phyloP scores from a whole-genome alignment of 768 basidiomycete species.

The Hygrophorus russula region DNA sequence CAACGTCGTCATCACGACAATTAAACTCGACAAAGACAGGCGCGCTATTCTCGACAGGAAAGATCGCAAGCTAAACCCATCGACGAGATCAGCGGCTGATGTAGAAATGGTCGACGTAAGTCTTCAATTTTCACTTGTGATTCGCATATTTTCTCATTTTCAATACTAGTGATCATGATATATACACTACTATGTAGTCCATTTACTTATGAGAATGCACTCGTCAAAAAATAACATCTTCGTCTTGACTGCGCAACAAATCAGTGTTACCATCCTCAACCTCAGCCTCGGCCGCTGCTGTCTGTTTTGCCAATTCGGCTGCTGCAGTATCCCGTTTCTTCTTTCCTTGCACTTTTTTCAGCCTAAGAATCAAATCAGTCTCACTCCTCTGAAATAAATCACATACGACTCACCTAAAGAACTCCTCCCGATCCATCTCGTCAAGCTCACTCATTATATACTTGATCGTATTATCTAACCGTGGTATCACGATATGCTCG shows the following conservation, averaged over 20 bases:
- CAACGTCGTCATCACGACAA: slow-evolving; percentile 88
- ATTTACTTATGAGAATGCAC: slow-evolving; percentile 2
- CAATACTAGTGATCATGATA: slow-evolving; percentile 27
- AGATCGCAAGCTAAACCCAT: slow-evolving; percentile 55
- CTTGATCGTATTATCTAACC: slow-evolving; percentile 93
- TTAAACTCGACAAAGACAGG: slow-evolving; percentile 92
- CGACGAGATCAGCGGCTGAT: slow-evolving; percentile 24
- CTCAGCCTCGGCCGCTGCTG: slow-evolving; percentile 16
- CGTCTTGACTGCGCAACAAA: slow-evolving; percentile 79
- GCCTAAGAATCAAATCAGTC: slow-evolving; percentile 28
- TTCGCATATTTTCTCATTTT: slow-evolving; percentile 8
- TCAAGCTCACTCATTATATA: slow-evolving; percentile 97
- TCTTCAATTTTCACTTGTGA: not conserved
- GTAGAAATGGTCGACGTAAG: slow-evolving; percentile 76
- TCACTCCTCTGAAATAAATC: not conserved
- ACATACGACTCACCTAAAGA: slow-evolving; percentile 58
- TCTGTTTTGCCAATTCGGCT: slow-evolving; percentile 20
- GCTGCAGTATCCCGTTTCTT: slow-evolving; percentile 76
- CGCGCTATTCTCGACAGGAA: slow-evolving; percentile 84
- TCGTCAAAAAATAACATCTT: slow-evolving; percentile 83
- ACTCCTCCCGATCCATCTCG: slow-evolving; percentile 96
- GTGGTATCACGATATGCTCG: slow-evolving; percentile 93
- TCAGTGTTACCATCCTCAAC: slow-evolving; percentile 23
- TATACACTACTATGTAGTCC: slow-evolving; percentile 8
- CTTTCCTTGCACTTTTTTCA: slow-evolving; percentile 97